A percentile compares a stretch with the other conserved stretches of the same genome.
Evolutionary conservation across 208 protist species (phyloP).

Genomic region (Wallacemonas sp.): DNA sequence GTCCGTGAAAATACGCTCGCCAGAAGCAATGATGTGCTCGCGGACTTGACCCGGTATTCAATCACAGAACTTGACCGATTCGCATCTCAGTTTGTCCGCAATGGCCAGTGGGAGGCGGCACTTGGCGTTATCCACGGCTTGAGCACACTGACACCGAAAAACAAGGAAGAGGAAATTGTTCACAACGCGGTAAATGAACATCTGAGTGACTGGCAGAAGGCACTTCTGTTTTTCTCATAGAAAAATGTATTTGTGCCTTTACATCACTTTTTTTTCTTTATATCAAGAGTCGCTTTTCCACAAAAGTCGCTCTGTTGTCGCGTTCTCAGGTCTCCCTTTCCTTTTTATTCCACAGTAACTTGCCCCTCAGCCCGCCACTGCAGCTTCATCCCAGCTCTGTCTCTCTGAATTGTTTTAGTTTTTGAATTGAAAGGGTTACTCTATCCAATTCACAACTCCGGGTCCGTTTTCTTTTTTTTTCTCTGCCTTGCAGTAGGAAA

Average conservation of each 20-base stretch:
- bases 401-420: no score
- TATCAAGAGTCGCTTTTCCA: slow-evolving; percentile 2
- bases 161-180: slow-evolving; percentile 30
- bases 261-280: slow-evolving; percentile 25
- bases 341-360: no score
- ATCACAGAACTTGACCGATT: slow-evolving; percentile 27
- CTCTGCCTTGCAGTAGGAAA: no score
- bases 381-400: no score
- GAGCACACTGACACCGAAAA: slow-evolving; percentile 15
- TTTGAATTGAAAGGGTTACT: no score
- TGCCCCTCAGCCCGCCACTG: no score
- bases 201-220: slow-evolving; percentile 31
- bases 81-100: slow-evolving; percentile 19
- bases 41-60: background rate
- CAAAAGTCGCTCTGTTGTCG: background rate
- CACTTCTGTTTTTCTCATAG: slow-evolving; percentile 41
- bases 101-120: slow-evolving; percentile 32
- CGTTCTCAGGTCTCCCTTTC: no score
- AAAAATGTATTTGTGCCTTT: background rate
- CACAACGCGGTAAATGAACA: slow-evolving; percentile 21
- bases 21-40: background rate
- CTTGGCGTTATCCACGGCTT: slow-evolving; percentile 30
- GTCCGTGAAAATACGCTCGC: background rate
- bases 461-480: no score
- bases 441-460: no score